Evolutionary conservation across 306 rosid genomes (phyloP).

Genomic region (Myrica gale): DNA sequence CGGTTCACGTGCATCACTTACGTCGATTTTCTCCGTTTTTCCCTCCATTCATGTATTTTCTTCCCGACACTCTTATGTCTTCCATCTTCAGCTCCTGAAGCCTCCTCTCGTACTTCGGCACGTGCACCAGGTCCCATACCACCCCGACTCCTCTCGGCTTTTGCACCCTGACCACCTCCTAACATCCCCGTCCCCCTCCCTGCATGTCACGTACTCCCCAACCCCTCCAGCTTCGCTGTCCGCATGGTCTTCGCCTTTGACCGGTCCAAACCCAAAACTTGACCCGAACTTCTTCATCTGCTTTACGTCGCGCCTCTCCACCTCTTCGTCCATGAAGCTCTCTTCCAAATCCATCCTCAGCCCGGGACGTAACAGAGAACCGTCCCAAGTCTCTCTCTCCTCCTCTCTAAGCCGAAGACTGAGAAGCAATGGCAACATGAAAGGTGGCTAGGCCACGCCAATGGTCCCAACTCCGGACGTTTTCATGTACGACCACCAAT

Average conservation of each 20-base stretch:
- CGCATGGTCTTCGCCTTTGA: conserved; percentile 52
- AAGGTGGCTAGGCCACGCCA: conserved; percentile 85
- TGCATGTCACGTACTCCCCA: conserved; percentile 90
- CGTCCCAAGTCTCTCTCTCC: conserved; percentile 75
- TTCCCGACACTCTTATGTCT: too few relatives aligned
- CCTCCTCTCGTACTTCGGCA: conserved; percentile 81
- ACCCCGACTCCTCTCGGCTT: conserved; percentile 83
- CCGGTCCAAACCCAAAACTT: conserved; percentile 84
- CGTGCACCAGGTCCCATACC: conserved; percentile 96
- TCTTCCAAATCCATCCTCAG: conserved; percentile 77
- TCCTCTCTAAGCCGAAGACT: conserved; percentile 77
- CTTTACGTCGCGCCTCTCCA: conserved; percentile 72
- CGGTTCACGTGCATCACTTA: too few relatives aligned
- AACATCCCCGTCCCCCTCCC: conserved; percentile 83
- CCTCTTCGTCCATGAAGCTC: conserved; percentile 73
- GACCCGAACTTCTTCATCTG: conserved; percentile 77
- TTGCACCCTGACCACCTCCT: conserved; percentile 78
- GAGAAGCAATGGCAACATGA: conserved; percentile 70
- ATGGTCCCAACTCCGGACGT: conserved; percentile 85
- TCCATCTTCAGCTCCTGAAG: conserved; percentile 93
- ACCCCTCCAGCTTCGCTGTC: conserved; percentile 83
- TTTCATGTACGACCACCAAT: too few relatives aligned
- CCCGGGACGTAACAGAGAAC: conserved; percentile 67
- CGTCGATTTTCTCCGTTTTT: too few relatives aligned
- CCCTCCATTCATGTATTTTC: too few relatives aligned